Percentiles rank a stretch among this genome's conserved stretches.
phyloP scores from a whole-genome alignment of 2,329 filamentous ascomycete species.

The Domatiomyces globalis region DNA sequence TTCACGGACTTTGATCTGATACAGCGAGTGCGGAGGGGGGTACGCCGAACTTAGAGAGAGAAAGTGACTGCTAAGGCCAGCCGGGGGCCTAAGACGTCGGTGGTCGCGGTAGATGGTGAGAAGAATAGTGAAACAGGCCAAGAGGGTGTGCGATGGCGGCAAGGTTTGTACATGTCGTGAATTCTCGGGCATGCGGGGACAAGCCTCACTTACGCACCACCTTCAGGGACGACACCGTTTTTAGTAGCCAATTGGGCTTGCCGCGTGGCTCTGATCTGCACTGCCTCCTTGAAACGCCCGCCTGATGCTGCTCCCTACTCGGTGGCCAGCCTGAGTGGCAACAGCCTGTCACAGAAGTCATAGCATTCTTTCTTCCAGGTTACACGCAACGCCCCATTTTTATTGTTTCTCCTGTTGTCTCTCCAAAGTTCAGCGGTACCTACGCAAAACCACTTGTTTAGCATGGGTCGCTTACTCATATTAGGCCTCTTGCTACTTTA shows the following conservation, averaged over 20 bases:
- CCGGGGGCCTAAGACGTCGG: not conserved
- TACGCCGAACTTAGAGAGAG: not conserved
- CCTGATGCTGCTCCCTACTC: too few relatives aligned
- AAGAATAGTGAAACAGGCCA: not conserved
- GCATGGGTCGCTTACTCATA: too few relatives aligned
- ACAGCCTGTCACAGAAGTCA: too few relatives aligned
- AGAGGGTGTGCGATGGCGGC: not conserved
- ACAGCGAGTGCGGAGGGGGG: not conserved
- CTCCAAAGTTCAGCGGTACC: too few relatives aligned
- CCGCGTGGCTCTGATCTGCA: not conserved
- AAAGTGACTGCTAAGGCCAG: not conserved
- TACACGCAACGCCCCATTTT: too few relatives aligned
- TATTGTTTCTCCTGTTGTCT: too few relatives aligned
- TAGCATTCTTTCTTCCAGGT: too few relatives aligned
- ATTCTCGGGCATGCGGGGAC: too few relatives aligned
- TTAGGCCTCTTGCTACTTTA: too few relatives aligned
- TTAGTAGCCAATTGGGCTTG: not conserved
- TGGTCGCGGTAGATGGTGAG: not conserved
- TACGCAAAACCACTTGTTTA: too few relatives aligned
- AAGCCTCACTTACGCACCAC: not conserved
- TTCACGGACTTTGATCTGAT: not conserved
- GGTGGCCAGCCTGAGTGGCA: too few relatives aligned
- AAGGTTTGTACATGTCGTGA: too few relatives aligned
- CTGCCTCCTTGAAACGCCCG: not conserved
- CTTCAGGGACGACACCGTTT: not conserved